Conservation (phyloP, 441 rosid species). For the Melastoma candidum region DNA sequence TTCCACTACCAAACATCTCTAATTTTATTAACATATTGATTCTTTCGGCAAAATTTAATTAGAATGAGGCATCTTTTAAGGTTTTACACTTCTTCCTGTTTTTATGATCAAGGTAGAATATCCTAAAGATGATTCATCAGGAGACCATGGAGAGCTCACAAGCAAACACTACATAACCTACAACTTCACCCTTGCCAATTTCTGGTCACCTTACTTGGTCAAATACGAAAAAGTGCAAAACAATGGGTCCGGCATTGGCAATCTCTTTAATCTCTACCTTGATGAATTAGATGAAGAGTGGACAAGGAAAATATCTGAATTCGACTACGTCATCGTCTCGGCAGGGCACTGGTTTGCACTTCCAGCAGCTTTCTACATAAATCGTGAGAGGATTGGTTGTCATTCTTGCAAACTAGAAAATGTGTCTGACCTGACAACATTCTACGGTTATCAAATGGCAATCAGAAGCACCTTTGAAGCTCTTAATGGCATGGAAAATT, state of each 20-base stretch:
- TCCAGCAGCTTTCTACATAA: constrained; percentile 31
- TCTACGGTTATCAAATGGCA: constrained; percentile 41
- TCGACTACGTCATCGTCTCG: constrained; percentile 38
- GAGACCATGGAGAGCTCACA: constrained; percentile 1
- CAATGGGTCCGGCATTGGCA: constrained; percentile 27
- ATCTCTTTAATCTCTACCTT: constrained; percentile 41
- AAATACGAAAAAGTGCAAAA: constrained; percentile 10
- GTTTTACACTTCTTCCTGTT: too few species aligned
- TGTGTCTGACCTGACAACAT: constrained; percentile 34
- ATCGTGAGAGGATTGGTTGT: constrained; percentile 29
- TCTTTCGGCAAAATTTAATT: too few species aligned
- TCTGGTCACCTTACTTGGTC: too few species aligned
- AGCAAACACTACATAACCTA: too few species aligned
- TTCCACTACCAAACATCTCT: too few species aligned
- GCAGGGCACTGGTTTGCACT: constrained; percentile 54
- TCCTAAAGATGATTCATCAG: neutral
- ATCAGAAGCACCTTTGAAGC: constrained; percentile 39
- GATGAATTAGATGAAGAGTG: constrained; percentile 37
- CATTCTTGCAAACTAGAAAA: constrained; percentile 29
- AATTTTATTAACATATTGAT: too few species aligned
- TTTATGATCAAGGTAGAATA: too few species aligned
- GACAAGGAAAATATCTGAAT: constrained; percentile 35
- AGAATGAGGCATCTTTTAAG: too few species aligned
- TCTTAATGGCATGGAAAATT: constrained; percentile 27
- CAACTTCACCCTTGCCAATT: too few species aligned